phyloP scores from a whole-genome alignment of 495 filamentous ascomycete species.

The Neurospora sp. region DNA sequence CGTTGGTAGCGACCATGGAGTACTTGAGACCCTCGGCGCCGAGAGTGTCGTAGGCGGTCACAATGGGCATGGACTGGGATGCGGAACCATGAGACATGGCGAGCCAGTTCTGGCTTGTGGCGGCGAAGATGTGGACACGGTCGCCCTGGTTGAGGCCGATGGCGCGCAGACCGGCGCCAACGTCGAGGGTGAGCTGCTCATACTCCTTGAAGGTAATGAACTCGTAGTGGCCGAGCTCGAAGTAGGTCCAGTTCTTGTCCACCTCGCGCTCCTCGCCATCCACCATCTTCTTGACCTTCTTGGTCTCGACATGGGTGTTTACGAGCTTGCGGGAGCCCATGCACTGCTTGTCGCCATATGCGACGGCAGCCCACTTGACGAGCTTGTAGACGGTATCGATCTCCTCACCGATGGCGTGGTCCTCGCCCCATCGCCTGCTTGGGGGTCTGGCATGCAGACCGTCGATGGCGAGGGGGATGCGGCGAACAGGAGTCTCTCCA shows the following conservation, averaged over 20 bases:
- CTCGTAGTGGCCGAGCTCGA: conserved; percentile 80
- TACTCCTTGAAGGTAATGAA: conserved; percentile 87
- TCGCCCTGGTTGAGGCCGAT: conserved; percentile 65
- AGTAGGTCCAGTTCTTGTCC: conserved; percentile 94
- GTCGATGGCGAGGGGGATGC: conserved; percentile 61
- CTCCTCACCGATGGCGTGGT: conserved; percentile 45
- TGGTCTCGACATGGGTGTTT: conserved; percentile 80
- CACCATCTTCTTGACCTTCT: conserved; percentile 94
- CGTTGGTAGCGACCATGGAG: conserved; percentile 78
- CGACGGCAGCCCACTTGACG: conserved; percentile 62
- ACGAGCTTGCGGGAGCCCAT: conserved; percentile 72
- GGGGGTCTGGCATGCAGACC: conserved; percentile 47
- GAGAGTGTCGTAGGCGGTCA: conserved; percentile 74
- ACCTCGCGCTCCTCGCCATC: conserved; percentile 84
- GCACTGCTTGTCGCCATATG: conserved; percentile 83
- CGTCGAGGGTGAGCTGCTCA: conserved; percentile 58
- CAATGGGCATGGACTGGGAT: conserved; percentile 54
- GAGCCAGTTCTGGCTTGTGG: conserved; percentile 77
- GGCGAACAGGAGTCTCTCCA: conserved; percentile 86
- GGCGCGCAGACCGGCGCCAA: conserved; percentile 71
- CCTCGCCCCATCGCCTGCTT: not conserved
- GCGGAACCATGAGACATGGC: conserved; percentile 46
- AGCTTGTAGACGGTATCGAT: conserved; percentile 83
- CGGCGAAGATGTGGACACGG: conserved; percentile 80
- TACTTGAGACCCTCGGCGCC: conserved; percentile 89